Evolutionary conservation across 768 basidiomycete genomes (phyloP), one percentile per base, ranked within the genome.

Genomic region (Kwoniella dendrophila): DNA sequence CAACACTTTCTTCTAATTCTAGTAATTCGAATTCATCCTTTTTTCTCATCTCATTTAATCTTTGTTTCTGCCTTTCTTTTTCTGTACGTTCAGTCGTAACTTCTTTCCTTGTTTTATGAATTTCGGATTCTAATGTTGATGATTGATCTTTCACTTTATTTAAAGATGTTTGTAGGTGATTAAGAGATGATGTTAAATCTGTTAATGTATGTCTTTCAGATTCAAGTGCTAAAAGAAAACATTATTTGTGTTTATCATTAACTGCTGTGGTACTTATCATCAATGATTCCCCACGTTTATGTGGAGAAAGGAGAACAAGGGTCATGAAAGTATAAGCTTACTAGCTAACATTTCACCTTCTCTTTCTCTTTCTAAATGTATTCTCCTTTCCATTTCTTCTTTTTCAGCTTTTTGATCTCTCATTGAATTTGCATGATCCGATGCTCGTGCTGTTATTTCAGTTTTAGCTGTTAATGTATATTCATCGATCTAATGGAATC

Each of bases 321-420:
- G n/a, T n/a, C n/a, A n/a, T n/a, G n/a, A n/a, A n/a, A n/a, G n/a
- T n/a, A n/a, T n/a, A n/a, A n/a, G 67, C 85, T n/a, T 76, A 92
- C 91, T 85, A 58, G 85, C 84, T 2, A 90, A 83, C 57, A 94
- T 83, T 53, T 90, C 87, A 30, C 90, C 87, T 78, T 93, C 92
- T 70, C 82, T 84, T 53, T 89, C 74, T 68, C 91, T 89, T 79
- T 89, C 91, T 44, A 86, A 82, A 56, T 85, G 86, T 1, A 85
- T 92, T 77, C 91, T 88, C 0, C 81, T 70, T 74, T 92, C 88
- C 0, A 86, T 82, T 7, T 84, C 82, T 44, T 86, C 83, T 8
- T 80, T 84, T 73, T 85, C 86, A 50, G 92, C 91, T 7, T 79
- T 61, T 0, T 86, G 64, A 62, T 83, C 84, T 72, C 88, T 88